Conservation (phyloP, 257 asterid species). For the Asclepias syriaca region DNA sequence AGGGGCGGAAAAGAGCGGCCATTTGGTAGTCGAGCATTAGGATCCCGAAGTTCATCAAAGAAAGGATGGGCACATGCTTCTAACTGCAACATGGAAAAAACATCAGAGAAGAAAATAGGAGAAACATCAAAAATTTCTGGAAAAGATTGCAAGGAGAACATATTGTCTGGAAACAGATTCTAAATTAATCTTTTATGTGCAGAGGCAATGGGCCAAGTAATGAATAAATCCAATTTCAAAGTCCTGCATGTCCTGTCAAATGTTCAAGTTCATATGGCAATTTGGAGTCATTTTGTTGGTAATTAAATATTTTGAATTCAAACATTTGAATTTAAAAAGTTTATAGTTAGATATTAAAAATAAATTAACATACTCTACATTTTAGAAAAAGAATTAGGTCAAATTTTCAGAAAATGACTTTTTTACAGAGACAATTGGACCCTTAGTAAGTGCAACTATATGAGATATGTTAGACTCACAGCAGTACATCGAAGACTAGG, state of each 20-base stretch:
- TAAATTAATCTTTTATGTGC: neutral
- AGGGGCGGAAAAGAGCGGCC: conserved; percentile 77
- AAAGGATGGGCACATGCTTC: conserved; percentile 89
- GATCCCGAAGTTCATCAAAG: conserved; percentile 84
- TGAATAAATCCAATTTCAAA: neutral
- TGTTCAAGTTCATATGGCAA: neutral
- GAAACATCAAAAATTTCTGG: neutral
- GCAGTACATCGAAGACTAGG: conserved; percentile 95
- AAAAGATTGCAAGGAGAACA: neutral
- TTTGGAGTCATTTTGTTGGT: too few relatives aligned
- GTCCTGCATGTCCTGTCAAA: neutral
- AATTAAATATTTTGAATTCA: too few relatives aligned
- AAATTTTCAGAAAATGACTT: too few relatives aligned
- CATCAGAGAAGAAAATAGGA: neutral
- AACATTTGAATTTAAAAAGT: too few relatives aligned
- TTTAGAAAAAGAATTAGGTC: too few relatives aligned
- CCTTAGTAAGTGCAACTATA: conserved; percentile 2
- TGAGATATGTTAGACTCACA: conserved; percentile 22
- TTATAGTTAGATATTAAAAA: too few relatives aligned
- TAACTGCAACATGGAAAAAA: conserved; percentile 42
- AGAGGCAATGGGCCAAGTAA: neutral
- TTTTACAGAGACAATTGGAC: too few relatives aligned
- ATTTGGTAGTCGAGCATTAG: conserved; percentile 74
- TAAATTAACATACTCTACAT: too few relatives aligned
- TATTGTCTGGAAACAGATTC: neutral